A percentile compares a stretch with the other conserved stretches of the same genome.
These are phyloP conservation scores for Colletotrichum lupini DNA, from an alignment of 2,329 filamentous ascomycete species.

Conservation along the genomic window DNA sequence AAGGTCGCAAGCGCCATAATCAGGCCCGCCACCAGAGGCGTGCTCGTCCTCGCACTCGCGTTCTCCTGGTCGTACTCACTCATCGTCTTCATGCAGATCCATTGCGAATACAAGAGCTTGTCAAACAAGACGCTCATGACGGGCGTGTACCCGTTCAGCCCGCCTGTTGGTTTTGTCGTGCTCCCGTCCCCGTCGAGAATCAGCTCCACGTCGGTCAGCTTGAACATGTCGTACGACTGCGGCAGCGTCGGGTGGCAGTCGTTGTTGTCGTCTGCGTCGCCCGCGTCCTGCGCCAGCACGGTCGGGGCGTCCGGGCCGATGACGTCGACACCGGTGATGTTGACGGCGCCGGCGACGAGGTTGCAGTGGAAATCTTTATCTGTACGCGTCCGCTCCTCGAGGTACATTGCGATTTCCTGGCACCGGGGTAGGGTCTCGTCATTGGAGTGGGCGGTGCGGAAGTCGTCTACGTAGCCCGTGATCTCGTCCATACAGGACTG, in stretches of 20 bases:
- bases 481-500: slow-evolving; percentile 36
- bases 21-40: neutral
- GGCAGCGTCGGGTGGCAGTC: slow-evolving; percentile 31
- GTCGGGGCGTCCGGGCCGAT: slow-evolving; percentile 30
- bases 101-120: slow-evolving; percentile 30
- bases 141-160: slow-evolving; percentile 31
- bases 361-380: slow-evolving; percentile 33
- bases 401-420: slow-evolving; percentile 31
- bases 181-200: slow-evolving; percentile 21
- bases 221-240: slow-evolving; percentile 21
- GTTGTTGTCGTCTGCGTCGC: neutral
- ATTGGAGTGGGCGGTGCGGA: slow-evolving; percentile 22
- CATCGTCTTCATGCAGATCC: slow-evolving; percentile 36
- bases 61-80: slow-evolving; percentile 24
- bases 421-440: slow-evolving; percentile 22
- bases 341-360: slow-evolving; percentile 32
- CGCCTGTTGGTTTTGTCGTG: slow-evolving; percentile 19
- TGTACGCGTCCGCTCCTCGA: slow-evolving; percentile 30
- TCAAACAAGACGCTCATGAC: slow-evolving; percentile 34
- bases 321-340: slow-evolving; percentile 29
- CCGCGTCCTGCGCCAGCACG: neutral
- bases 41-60: neutral
- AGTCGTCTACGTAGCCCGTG: slow-evolving; percentile 34
- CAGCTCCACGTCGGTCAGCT: slow-evolving; percentile 30
- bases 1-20: slow-evolving; percentile 4